Percentiles rank a stretch among this genome's conserved stretches.
Conservation (phyloP, 202 grass and related monocot genomes). For the Elaeis oleifera region DNA sequence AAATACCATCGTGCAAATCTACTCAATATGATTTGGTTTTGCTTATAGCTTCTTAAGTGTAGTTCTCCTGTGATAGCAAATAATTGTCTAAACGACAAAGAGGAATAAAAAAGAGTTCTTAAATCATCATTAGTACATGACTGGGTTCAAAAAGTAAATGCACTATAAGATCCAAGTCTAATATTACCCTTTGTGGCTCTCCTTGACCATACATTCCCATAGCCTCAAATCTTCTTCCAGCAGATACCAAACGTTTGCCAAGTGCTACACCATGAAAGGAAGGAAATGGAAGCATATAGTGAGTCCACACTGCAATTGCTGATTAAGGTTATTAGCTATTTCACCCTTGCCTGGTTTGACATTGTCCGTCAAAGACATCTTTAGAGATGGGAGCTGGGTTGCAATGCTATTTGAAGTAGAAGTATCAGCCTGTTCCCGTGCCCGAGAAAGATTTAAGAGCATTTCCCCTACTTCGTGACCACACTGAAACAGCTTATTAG, state of each 20-base stretch:
- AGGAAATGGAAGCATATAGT: slow-evolving; percentile 14
- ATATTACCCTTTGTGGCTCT: slow-evolving; percentile 55
- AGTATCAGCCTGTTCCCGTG: slow-evolving; percentile 73
- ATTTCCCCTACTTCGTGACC: slow-evolving; percentile 66
- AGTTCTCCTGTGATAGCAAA: too few relatives aligned
- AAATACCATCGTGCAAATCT: too few relatives aligned
- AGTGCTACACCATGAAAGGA: slow-evolving; percentile 61
- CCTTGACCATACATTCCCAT: slow-evolving; percentile 71
- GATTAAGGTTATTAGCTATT: slow-evolving; percentile 13
- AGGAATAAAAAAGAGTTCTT: too few relatives aligned
- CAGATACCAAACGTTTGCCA: slow-evolving; percentile 68
- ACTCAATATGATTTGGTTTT: too few relatives aligned
- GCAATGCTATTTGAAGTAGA: slow-evolving; percentile 53
- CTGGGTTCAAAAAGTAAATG: not conserved
- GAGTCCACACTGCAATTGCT: not conserved
- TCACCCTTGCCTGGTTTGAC: slow-evolving; percentile 66
- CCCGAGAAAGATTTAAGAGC: slow-evolving; percentile 58
- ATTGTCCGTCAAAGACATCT: slow-evolving; percentile 42
- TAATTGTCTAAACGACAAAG: too few relatives aligned
- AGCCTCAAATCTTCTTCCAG: slow-evolving; percentile 68
- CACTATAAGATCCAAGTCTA: slow-evolving; percentile 3
- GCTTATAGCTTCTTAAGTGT: too few relatives aligned
- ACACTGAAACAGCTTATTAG: slow-evolving; percentile 33
- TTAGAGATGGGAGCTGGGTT: slow-evolving; percentile 50
- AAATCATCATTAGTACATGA: too few relatives aligned